Conservation (phyloP, 2,329 filamentous ascomycete genomes). For the Erysiphe neolycopersici region DNA sequence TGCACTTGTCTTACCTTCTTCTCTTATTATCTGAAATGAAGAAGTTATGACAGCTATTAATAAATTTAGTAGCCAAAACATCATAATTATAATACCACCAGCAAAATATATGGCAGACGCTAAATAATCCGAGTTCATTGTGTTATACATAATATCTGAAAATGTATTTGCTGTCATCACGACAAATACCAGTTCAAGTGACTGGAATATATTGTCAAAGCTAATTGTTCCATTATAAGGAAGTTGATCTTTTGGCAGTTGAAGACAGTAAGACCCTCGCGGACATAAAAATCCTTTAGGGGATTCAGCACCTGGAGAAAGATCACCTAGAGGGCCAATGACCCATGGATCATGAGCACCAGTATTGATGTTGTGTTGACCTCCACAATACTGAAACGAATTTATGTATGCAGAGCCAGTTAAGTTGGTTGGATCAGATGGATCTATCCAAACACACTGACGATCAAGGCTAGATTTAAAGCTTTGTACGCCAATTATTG, state of each 20-base stretch:
- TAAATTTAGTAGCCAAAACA: constrained; percentile 88
- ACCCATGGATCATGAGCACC: constrained; percentile 41
- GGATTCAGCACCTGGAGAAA: constrained; percentile 22
- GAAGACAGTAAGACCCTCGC: constrained; percentile 53
- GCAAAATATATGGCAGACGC: constrained; percentile 55
- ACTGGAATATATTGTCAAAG: constrained; percentile 87
- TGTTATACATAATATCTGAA: constrained; percentile 80
- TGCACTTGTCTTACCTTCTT: constrained; percentile 82
- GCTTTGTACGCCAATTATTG: constrained; percentile 86
- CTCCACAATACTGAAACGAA: constrained; percentile 58
- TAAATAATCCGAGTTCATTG: constrained; percentile 75
- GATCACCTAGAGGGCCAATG: constrained; percentile 17
- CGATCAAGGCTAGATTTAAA: constrained; percentile 67
- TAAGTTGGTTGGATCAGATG: constrained; percentile 24
- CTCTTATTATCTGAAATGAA: constrained; percentile 91
- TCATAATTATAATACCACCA: constrained; percentile 63
- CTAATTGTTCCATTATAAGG: constrained; percentile 69
- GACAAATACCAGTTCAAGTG: constrained; percentile 82
- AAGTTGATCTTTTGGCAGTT: constrained; percentile 29
- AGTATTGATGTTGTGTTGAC: constrained; percentile 37
- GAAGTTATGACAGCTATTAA: constrained; percentile 92
- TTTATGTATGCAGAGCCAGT: constrained; percentile 29
- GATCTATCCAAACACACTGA: constrained; percentile 54
- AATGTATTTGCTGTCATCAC: constrained; percentile 98
- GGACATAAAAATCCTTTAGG: constrained; percentile 81